Evolutionary conservation across 768 basidiomycete genomes (phyloP), one percentile per base, ranked within the genome.

Genomic region (Tephrocybe sp.): DNA sequence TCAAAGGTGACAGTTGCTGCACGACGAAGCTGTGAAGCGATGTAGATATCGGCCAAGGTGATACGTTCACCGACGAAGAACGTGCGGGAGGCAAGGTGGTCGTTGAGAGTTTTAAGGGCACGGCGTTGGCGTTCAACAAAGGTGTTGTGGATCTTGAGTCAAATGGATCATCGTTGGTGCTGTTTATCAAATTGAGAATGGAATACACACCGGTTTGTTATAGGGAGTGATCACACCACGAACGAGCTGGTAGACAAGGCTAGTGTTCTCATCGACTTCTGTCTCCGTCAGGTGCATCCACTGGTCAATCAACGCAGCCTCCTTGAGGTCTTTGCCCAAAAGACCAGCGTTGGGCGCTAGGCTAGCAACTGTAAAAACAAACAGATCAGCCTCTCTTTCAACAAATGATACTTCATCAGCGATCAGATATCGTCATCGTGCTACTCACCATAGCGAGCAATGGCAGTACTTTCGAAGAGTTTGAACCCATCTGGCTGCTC

Each of bases 61-160:
- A 98, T 87, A 61, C 95, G 90, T 64, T 99, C 91, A 56, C 84
- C 86, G 47, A 93, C 93, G 61, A 97, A 80, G 80, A 83, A 98
- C 38, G 95, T 99, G 62, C 80, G 82, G 46, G 80, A 74, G 42
- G 74, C 64, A 61, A 99, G 82, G 72, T 88, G 78, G 23, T 69
- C 67, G 58, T 98, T 80, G 48, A 98, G 76, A 54, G 82, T 82
- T 34, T 70, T 71, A 44, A 95, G 75, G n/a, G 80, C 69, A 37
- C 79, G 76, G 27, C 67, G 55, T 59, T 84, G 75, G 40, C 75
- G 77, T 40, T 88, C 85, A 11, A 69, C 57, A 52, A 80, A 64
- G 33, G 51, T 41, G 37, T 65, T 77, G 69, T 91, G 88, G 53
- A 77, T 63, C 88, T 91, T 34, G 33, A 54, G 33, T 23, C 40